Evolutionary conservation across 2,329 filamentous ascomycete genomes (phyloP), one percentile per base, ranked within the genome.

Genomic region (Hypoxylon sp.): DNA sequence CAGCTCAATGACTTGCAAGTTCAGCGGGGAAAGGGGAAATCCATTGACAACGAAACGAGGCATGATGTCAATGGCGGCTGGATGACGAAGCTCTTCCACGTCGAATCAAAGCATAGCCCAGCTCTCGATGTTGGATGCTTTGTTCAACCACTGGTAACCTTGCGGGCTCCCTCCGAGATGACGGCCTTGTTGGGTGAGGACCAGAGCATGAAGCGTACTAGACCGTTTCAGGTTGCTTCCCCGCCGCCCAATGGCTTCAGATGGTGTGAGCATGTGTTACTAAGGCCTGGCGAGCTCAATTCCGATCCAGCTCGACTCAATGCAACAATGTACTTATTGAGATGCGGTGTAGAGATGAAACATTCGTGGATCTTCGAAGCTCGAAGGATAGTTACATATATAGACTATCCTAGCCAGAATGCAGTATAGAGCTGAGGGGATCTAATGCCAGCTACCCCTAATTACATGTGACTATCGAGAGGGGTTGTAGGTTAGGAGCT

Each of bases 61-160:
- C 19, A 50, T 69, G 62, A 66, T 67, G 67, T 63, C 58, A 66
- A 57, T 52, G 39, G 51, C 50, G 42, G 50, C 24, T 27, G 15
- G 19, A 59, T 68, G 62, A 65, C 62, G 62, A 68, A 62, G 57
- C 47, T 46, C 29, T 31, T 35, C 31, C 42, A 37, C 19, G n/a
- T 47, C 29, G 24, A 31, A 29, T 44, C 10, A 54, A 24, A 37
- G 47, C 31, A 27, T 39, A 27, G 42, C 35, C 51, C n/a, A 35
- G 17, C 21, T 15, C n/a, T 56, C 17, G 24, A 32, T 39, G 27
- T 21, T 53, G 17, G 37, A 52, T 60, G 8, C 51, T 57, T 46
- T 64, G 50, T 50, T 46, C 13, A 47, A 51, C 53, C 19, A 39
- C 11, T 21, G 31, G 24, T 15, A 55, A 59, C 51, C 59, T 44